These are phyloP conservation scores for Plasmodium cynomolgi DNA, from an alignment of 169 alveolate genomes.

Conservation along the genomic window DNA sequence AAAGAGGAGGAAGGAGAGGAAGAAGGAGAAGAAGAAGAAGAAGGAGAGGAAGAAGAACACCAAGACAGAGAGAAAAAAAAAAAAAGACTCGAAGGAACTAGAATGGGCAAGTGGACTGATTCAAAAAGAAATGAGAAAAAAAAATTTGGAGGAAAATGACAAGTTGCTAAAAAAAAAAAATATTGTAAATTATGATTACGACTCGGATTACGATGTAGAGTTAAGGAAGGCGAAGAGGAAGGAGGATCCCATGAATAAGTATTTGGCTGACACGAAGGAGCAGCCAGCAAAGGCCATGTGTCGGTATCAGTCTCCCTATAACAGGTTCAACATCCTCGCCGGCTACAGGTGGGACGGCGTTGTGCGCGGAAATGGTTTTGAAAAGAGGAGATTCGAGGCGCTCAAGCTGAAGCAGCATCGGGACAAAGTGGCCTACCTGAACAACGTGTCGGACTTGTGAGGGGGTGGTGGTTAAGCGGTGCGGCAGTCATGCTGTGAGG, in stretches of 20 bases:
- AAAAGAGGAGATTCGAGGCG: conserved; percentile 84
- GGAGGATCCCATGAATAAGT: conserved; percentile 72
- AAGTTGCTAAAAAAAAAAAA: conserved; percentile 37
- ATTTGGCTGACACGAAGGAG: conserved; percentile 1
- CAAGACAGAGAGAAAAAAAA: not conserved
- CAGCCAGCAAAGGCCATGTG: conserved; percentile 85
- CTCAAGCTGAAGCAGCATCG: conserved; percentile 44
- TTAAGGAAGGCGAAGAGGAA: conserved; percentile 52
- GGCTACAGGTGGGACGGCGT: conserved; percentile 98
- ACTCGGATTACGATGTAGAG: conserved; percentile 61
- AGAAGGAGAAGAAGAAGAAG: not conserved
- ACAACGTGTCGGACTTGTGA: conserved; percentile 28
- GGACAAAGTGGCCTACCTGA: conserved; percentile 23
- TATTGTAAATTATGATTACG: conserved; percentile 63
- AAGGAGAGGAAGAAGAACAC: not conserved
- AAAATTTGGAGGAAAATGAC: conserved; percentile 39
- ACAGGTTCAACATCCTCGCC: conserved; percentile 93
- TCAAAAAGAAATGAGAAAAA: conserved; percentile 62
- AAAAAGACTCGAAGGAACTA: not conserved
- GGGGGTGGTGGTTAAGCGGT: not conserved
- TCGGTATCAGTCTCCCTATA: conserved; percentile 87
- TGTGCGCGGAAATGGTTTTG: conserved; percentile 95
- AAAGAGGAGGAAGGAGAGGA: not conserved
- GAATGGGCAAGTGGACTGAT: conserved; percentile 70
- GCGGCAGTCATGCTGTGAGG: not conserved